Evolutionary conservation across 768 basidiomycete species (phyloP).

Genomic region (Amanita molliuscula): DNA sequence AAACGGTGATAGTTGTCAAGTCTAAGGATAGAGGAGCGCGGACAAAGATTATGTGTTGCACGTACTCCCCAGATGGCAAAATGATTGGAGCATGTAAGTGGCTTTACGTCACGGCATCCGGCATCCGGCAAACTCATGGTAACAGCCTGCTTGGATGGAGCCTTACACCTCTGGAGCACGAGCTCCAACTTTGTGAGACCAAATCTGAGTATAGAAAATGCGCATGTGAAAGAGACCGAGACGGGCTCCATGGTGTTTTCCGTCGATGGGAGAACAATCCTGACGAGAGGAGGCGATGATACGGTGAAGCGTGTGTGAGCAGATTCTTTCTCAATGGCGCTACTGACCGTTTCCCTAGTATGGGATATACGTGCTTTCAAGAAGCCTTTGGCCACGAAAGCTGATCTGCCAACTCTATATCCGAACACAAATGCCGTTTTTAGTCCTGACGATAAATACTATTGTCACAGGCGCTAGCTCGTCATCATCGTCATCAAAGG

Average conservation of each 20-base stretch:
- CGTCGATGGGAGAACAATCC: constrained; percentile 74
- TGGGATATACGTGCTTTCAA: constrained; percentile 94
- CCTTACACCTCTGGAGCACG: constrained; percentile 88
- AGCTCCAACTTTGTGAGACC: constrained; percentile 91
- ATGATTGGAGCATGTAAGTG: constrained; percentile 76
- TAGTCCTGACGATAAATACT: constrained; percentile 87
- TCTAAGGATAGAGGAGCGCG: constrained; percentile 91
- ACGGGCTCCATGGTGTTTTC: constrained; percentile 85
- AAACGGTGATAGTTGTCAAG: constrained; percentile 92
- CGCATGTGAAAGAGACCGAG: constrained; percentile 79
- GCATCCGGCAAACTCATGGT: constrained; percentile 5
- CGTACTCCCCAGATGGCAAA: constrained; percentile 84
- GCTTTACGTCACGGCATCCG: constrained; percentile 4
- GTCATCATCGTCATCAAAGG: constrained; percentile 50
- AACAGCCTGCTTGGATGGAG: constrained; percentile 82
- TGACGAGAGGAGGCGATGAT: constrained; percentile 90
- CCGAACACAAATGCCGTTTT: constrained; percentile 91
- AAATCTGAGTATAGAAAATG: constrained; percentile 75
- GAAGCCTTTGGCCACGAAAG: constrained; percentile 67
- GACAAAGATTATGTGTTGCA: constrained; percentile 82
- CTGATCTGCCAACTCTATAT: constrained; percentile 67
- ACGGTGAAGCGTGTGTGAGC: constrained; percentile 80
- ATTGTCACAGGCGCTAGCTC: constrained; percentile 78
- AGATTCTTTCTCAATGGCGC: constrained; percentile 7
- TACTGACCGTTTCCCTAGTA: constrained; percentile 36